Percentiles rank a stretch among this genome's conserved stretches.
These are phyloP conservation scores for Leccinum variabile DNA, from an alignment of 1,284 basidiomycete species.

Conservation along the genomic window DNA sequence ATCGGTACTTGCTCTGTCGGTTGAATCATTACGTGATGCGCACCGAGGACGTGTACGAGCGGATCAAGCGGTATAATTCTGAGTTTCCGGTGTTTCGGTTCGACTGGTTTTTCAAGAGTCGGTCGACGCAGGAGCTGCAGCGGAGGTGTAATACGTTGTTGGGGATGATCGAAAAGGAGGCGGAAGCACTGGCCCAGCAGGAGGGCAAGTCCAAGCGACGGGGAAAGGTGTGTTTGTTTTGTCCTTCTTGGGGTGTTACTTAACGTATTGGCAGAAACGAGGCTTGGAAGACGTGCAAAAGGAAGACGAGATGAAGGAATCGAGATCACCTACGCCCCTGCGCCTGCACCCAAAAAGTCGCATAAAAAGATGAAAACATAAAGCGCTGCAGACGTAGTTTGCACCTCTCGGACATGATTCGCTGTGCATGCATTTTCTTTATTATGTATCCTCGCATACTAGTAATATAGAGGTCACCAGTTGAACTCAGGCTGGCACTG, in stretches of 20 bases:
- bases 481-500: neutral
- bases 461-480: neutral
- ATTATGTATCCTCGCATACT: too few species aligned
- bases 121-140: slow-evolving; percentile 89
- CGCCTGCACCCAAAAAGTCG: slow-evolving; percentile 46
- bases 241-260: neutral
- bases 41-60: slow-evolving; percentile 90
- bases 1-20: slow-evolving; percentile 91
- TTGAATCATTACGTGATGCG: slow-evolving; percentile 92
- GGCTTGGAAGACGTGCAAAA: slow-evolving; percentile 65
- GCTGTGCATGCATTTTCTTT: too few species aligned
- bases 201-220: slow-evolving; percentile 62
- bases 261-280: slow-evolving; percentile 50
- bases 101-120: slow-evolving; percentile 98
- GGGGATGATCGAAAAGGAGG: slow-evolving; percentile 91
- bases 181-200: slow-evolving; percentile 62
- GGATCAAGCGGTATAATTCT: slow-evolving; percentile 94
- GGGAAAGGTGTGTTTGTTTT: slow-evolving; percentile 54
- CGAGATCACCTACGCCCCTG: slow-evolving; percentile 53
- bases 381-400: neutral
- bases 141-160: slow-evolving; percentile 89
- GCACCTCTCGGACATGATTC: neutral
- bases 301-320: slow-evolving; percentile 53
- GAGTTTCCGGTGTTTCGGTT: slow-evolving; percentile 97
- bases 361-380: slow-evolving; percentile 56